Evolutionary conservation across 768 basidiomycete genomes (phyloP), one percentile per base, ranked within the genome.

Genomic region (Suillus placidus): DNA sequence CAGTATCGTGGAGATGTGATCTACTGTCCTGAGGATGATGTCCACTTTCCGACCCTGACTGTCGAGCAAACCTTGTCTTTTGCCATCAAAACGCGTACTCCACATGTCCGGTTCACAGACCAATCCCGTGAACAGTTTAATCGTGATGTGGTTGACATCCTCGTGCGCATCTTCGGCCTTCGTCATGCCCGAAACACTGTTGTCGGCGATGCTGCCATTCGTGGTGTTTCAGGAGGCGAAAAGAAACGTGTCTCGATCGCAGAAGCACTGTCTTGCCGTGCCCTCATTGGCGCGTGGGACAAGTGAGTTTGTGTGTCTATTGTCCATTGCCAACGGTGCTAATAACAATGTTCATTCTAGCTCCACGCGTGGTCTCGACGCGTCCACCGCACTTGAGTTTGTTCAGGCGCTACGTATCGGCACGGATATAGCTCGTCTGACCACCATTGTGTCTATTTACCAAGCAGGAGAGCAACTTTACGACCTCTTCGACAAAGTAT

Each of bases 251-350:
- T 95, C 3, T 89, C 89, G 20, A 91, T 94, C 67, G 83, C 85
- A 1, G 94, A 96, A 77, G 93, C 92, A 85, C 89, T 93, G 86
- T 84, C 91, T 1, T 91, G 89, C 2, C 87, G 91, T 60, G 91
- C 92, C 13, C 88, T 88, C 42, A 85, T 94, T 8, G 89, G 93
- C 69, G 88, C 87, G 68, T 94, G 92, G 89, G 92, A 94, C 74
- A 94, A 91, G 58, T 60, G 18, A 18, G 58, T 60, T 20, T 0
- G 1, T 38, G 4, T 38, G 23, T 58, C 26, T 23, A 4, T 16
- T 26, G 23, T 14, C 75, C 23, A 26, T 26, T 13, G 8, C 1
- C 16, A 18, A 6, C 9, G 14, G 23, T 18, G 8, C 14, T 58
- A 4, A 58, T 14, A 16, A 14, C 14, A 26, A 51, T 16, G 14